Conservation (phyloP, 306 rosid genomes). For the barrel medic (Medicago truncatula) region DNA sequence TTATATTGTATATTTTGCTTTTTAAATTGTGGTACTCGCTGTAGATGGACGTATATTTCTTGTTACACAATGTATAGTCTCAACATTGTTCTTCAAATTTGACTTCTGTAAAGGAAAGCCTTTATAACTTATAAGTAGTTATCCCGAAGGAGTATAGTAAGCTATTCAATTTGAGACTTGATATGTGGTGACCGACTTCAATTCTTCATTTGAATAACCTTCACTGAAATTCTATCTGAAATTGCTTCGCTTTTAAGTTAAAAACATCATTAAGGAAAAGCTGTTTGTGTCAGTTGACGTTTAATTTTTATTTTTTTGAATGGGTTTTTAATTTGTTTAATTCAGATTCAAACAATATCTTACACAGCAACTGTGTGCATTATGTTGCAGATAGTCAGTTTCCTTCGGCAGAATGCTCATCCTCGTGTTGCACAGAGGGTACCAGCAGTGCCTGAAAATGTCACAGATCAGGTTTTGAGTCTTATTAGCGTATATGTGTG, state of each 20-base stretch:
- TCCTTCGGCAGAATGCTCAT: conserved; percentile 95
- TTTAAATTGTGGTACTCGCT: neutral
- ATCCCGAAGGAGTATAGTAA: conserved; percentile 7
- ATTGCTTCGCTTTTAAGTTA: conserved; percentile 1
- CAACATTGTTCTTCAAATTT: conserved; percentile 10
- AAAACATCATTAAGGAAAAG: conserved; percentile 6
- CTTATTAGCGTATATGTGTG: neutral
- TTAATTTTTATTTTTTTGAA: too few relatives aligned
- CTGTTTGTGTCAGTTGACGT: conserved; percentile 5
- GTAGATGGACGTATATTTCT: conserved; percentile 27
- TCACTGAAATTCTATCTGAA: neutral
- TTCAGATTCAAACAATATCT: conserved; percentile 24
- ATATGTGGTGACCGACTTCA: conserved; percentile 11
- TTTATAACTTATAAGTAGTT: conserved; percentile 14
- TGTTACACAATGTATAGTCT: conserved; percentile 1
- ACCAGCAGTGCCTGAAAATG: conserved; percentile 92
- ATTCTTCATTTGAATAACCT: neutral
- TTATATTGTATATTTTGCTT: conserved; percentile 1
- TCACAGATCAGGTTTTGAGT: conserved; percentile 83
- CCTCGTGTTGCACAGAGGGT: conserved; percentile 86
- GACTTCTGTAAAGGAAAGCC: conserved; percentile 15
- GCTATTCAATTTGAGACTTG: conserved; percentile 25
- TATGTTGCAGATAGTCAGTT: conserved; percentile 72
- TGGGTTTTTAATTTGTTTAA: conserved; percentile 14
- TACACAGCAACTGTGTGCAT: conserved; percentile 2